Conservation (phyloP, 2,329 filamentous ascomycete species). For the Uncinocarpus reesii region DNA sequence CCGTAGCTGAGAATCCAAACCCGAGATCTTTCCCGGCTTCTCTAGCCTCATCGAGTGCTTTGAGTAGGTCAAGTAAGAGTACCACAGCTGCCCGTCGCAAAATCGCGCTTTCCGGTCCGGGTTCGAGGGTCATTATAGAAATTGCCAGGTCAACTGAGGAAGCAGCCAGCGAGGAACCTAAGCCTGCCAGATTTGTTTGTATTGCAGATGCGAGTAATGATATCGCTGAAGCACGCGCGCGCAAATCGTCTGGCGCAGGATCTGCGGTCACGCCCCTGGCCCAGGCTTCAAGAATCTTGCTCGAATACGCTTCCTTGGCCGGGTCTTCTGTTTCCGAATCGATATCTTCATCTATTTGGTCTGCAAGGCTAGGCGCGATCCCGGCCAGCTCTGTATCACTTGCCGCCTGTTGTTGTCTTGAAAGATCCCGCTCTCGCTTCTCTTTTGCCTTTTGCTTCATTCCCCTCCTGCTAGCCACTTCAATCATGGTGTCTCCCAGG, state of each 20-base stretch:
- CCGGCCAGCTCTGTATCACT: constrained; percentile 21
- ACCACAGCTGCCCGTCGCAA: constrained; percentile 34
- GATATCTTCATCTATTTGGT: constrained; percentile 15
- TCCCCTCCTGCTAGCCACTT: constrained; percentile 33
- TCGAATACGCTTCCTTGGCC: constrained; percentile 26
- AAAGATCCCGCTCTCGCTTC: constrained; percentile 22
- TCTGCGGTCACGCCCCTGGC: constrained; percentile 30
- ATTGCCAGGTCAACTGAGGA: constrained; percentile 34
- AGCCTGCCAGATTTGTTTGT: constrained; percentile 31
- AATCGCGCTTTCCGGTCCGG: constrained; percentile 31
- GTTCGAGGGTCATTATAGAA: constrained; percentile 31
- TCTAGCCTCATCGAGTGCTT: constrained; percentile 29
- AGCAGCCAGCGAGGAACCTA: constrained; percentile 28
- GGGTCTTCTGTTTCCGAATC: constrained; percentile 30
- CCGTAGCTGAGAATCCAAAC: constrained; percentile 32
- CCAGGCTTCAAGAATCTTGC: constrained; percentile 34
- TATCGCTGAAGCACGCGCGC: constrained; percentile 35
- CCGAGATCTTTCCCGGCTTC: constrained; percentile 27
- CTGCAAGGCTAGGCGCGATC: constrained; percentile 13
- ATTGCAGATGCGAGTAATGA: constrained; percentile 36
- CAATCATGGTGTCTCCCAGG: constrained; percentile 32
- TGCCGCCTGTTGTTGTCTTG: constrained; percentile 25
- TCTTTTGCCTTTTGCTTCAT: constrained; percentile 29
- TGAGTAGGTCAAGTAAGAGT: constrained; percentile 34
- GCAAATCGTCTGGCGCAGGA: constrained; percentile 36